Base-by-base conservation (phyloP, 176 grass and related monocot species). In the Neostapfia colusana region DNA sequence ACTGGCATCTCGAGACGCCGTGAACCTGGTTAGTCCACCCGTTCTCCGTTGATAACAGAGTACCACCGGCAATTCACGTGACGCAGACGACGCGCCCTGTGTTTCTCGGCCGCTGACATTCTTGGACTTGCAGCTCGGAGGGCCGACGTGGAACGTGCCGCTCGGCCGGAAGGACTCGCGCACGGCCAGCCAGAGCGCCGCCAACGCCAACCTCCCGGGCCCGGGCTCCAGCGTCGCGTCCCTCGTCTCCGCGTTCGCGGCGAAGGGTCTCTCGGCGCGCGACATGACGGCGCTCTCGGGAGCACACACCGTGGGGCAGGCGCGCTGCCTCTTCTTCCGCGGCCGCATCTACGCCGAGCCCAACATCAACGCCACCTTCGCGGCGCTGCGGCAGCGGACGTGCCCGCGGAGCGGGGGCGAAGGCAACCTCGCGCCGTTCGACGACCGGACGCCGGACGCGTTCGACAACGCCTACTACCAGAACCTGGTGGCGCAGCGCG, bases 281-380 rank as follows among this genome's bases (percentile, higher is more conserved):
- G 93, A 97, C 70, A 86, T 97, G 87, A 88, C 93, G 44, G 87
- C 81, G 62, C 87, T 96, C 16, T 96, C 93, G 14, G 89, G 93
- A 21, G 89, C 84, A 35, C 93, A 96, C 87, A 84, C 93, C 0
- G 15, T 96, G 48, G 93, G 89, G 4, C 75, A 72, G 72, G 84
- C 83, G n/a, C 84, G 85, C 39, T 96, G 89, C 87, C 0, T 21
- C 24, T 65, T 68, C 13, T 96, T 96, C 87, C 86, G 86, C 39
- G 2, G 8, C 39, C 89, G 74, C 69, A 81, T 96, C 84, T 83
- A 79, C 82, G 6, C 1, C 43, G 89, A 96, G 66, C 11, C 10
- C 63, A 86, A 88, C 79, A 48, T 92, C 45, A 54, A 96, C 77
- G 10, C 82, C 71, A 57, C 54, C 5, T 92, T 92, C 69, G 87